Base-by-base conservation (phyloP, 78 protist genomes). In the Polysphondylium violaceum region DNA sequence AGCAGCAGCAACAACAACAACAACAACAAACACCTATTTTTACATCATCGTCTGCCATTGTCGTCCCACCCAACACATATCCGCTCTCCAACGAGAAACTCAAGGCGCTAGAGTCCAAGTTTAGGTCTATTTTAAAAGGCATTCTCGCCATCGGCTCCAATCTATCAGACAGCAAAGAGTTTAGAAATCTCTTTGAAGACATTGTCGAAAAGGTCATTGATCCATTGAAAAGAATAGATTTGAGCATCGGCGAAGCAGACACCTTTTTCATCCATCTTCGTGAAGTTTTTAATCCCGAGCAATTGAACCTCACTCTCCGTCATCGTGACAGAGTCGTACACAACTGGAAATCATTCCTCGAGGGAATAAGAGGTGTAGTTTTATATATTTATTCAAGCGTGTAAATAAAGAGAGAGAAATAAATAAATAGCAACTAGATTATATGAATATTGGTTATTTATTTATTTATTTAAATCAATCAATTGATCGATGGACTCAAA, bases 161-260 rank as follows among this genome's bases (percentile, higher is more conserved):
- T 47, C 44, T 83, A 8, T 83, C 90, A 17, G 90, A 83, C 31
- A 83, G 90, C 47, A 83, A 83, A 71, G 90, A 83, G 65, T 83
- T 83, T 69, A 47, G 90, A 41, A 69, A 83, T n/a, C 56, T 83
- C 8, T 83, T 83, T 83, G 90, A 83, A 59, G 90, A 83, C 50
- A 83, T 83, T 23, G 75, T 65, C 50, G 90, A 83, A 56, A 83
- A 83, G 76, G 53, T 83, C 35, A 69, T 83, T 29, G 90, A 83
- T 40, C 90, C 90, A 21, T 31, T 83, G 29, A 69, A 69, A 51
- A 58, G 90, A 56, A 83, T 83, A 11, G 90, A 69, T 29, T 7
- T 83, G 47, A 41, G 60, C 19, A 67, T 40, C 8, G 50, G 59
- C 33, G 90, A 83, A 59, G 59, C 33, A 4, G 73, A 83, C 33